These are phyloP conservation scores for Pleurotus cornucopiae DNA, from an alignment of 768 basidiomycete genomes.

Conservation along the genomic window DNA sequence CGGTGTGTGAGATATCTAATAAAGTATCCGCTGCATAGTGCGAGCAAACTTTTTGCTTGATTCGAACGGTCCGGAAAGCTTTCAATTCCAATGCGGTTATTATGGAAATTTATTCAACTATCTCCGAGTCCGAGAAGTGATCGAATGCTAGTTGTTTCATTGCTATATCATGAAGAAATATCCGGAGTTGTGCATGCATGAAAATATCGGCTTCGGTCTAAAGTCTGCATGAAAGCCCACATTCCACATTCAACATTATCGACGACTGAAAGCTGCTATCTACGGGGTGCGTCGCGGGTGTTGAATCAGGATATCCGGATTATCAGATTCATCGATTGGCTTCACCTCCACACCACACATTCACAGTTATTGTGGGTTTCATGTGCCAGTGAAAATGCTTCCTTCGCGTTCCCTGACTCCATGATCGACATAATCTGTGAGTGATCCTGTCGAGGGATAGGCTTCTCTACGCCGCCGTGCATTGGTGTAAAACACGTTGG, in stretches of 20 bases:
- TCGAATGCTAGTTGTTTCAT: not conserved
- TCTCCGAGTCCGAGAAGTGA: not conserved
- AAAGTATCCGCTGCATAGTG: not conserved
- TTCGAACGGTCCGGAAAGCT: not conserved
- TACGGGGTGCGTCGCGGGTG: not conserved
- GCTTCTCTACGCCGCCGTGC: no score
- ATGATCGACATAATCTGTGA: no score
- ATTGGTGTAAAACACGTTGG: no score
- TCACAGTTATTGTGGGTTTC: not conserved
- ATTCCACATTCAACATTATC: no score
- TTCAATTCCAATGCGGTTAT: not conserved
- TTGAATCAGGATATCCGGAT: not conserved
- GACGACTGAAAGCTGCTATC: no score
- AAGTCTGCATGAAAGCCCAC: not conserved
- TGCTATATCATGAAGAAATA: not conserved
- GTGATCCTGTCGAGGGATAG: no score
- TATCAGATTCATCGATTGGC: slow-evolving; percentile 1
- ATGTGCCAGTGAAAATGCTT: no score
- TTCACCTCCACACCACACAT: not conserved
- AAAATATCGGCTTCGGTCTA: not conserved
- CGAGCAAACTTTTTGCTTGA: slow-evolving; percentile 11
- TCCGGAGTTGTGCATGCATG: not conserved
- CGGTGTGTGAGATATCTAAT: not conserved
- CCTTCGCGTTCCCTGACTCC: no score
- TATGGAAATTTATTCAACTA: not conserved